Conservation (phyloP, 2,329 filamentous ascomycete species). For the Ophiocordyceps camponoti-rufipedis region DNA sequence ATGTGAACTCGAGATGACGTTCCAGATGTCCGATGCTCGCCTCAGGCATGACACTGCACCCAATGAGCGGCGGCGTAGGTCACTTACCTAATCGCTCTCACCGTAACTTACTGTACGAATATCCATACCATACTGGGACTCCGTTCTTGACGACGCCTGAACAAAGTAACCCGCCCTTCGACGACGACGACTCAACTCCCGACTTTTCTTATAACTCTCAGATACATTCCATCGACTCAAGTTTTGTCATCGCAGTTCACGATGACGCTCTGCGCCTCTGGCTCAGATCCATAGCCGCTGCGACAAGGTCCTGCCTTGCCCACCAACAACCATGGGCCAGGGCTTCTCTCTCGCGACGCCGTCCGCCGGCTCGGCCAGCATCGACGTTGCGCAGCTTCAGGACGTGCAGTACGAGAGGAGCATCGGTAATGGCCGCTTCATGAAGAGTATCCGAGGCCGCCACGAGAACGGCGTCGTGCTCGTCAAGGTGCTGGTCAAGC, state of each 20-base stretch:
- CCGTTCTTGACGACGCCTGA: no score
- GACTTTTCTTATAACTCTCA: no score
- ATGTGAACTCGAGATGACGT: no score
- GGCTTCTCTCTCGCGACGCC: slow-evolving; percentile 87
- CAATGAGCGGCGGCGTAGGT: no score
- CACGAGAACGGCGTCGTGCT: slow-evolving; percentile 83
- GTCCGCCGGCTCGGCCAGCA: slow-evolving; percentile 78
- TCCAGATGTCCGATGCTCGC: no score
- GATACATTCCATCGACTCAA: no score
- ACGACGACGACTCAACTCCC: no score
- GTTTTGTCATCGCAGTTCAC: neutral
- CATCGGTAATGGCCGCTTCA: slow-evolving; percentile 79
- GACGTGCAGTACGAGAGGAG: slow-evolving; percentile 87
- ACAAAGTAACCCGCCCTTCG: no score
- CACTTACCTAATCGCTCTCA: no score
- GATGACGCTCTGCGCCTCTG: neutral
- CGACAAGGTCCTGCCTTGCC: neutral
- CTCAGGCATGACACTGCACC: no score
- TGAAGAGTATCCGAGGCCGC: slow-evolving; percentile 86
- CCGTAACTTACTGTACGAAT: no score
- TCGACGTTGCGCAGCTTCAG: slow-evolving; percentile 81
- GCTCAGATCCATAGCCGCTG: slow-evolving; percentile 1
- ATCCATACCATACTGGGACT: no score
- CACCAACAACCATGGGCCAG: slow-evolving; percentile 56
- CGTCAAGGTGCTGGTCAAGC: slow-evolving; percentile 89